Evolutionary conservation across 2,329 filamentous ascomycete species (phyloP).

Genomic region (Colletotrichum euphorbiae): DNA sequence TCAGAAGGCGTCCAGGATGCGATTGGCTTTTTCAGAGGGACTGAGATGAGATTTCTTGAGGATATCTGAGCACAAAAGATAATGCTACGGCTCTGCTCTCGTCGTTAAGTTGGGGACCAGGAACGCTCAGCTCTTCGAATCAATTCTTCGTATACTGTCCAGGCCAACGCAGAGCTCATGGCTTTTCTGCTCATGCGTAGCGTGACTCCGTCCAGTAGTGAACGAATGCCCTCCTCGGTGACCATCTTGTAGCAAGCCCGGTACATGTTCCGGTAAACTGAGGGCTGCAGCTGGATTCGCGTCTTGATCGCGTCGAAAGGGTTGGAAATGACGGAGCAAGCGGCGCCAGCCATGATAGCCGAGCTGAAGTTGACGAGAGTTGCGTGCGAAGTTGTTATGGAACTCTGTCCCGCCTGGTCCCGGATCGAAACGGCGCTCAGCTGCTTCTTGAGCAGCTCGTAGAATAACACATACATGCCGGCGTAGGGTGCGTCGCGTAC

Average conservation of each 20-base stretch:
- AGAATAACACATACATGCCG: slow-evolving; percentile 92
- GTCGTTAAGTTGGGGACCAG: slow-evolving; percentile 30
- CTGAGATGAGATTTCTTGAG: slow-evolving; percentile 14
- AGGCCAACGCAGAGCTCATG: slow-evolving; percentile 92
- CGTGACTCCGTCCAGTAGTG: slow-evolving; percentile 86
- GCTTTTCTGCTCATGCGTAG: slow-evolving; percentile 92
- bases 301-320: slow-evolving; percentile 98
- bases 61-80: background rate
- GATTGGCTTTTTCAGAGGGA: background rate
- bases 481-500: slow-evolving; percentile 97
- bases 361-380: slow-evolving; percentile 78
- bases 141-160: slow-evolving; percentile 96
- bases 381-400: slow-evolving; percentile 35
- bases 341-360: slow-evolving; percentile 81
- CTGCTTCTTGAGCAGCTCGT: slow-evolving; percentile 82
- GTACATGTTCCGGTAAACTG: slow-evolving; percentile 83
- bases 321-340: slow-evolving; percentile 91
- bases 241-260: slow-evolving; percentile 84
- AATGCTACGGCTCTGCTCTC: slow-evolving; percentile 24
- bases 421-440: slow-evolving; percentile 53
- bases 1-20: background rate
- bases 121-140: slow-evolving; percentile 73
- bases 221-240: slow-evolving; percentile 80
- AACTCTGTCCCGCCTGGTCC: background rate
- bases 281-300: slow-evolving; percentile 88